A percentile compares a stretch with the other conserved stretches of the same genome.
Evolutionary conservation across 169 alveolate genomes (phyloP).

Genomic region (Plasmodium adleri): DNA sequence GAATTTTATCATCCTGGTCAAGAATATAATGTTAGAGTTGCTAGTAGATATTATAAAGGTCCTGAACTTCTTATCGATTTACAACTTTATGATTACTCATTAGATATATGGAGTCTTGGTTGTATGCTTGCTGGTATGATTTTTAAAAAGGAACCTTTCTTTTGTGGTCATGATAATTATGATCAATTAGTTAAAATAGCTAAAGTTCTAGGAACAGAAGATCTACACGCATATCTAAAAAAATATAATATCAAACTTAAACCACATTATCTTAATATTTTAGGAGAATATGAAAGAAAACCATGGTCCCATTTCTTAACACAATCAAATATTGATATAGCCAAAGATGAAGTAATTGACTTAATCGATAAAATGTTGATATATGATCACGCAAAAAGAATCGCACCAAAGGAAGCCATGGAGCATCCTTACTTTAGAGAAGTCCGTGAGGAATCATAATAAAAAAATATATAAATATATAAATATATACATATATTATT

Average conservation of each 20-base stretch:
- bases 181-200: conserved; percentile 99
- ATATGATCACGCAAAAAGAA: conserved; percentile 97
- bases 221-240: conserved; percentile 91
- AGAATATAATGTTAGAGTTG: conserved; percentile 99
- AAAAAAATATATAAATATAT: neutral
- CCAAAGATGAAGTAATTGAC: conserved; percentile 94
- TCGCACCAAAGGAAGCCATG: conserved; percentile 98
- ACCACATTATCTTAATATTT: conserved; percentile 89
- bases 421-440: conserved; percentile 96
- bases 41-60: conserved; percentile 98
- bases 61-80: conserved; percentile 98
- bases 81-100: conserved; percentile 96
- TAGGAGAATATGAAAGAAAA: conserved; percentile 92
- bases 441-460: conserved; percentile 77
- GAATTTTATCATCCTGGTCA: conserved; percentile 99
- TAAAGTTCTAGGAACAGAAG: conserved; percentile 96
- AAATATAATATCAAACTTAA: conserved; percentile 91
- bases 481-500: neutral
- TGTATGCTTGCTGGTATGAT: conserved; percentile 97
- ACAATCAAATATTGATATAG: conserved; percentile 92
- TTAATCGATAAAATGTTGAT: conserved; percentile 96
- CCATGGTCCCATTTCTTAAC: conserved; percentile 95
- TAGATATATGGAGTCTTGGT: conserved; percentile 99
- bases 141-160: conserved; percentile 89
- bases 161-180: conserved; percentile 94